Evolutionary conservation across 768 basidiomycete genomes (phyloP), one percentile per base, ranked within the genome.

Genomic region (Mycena vitilis): DNA sequence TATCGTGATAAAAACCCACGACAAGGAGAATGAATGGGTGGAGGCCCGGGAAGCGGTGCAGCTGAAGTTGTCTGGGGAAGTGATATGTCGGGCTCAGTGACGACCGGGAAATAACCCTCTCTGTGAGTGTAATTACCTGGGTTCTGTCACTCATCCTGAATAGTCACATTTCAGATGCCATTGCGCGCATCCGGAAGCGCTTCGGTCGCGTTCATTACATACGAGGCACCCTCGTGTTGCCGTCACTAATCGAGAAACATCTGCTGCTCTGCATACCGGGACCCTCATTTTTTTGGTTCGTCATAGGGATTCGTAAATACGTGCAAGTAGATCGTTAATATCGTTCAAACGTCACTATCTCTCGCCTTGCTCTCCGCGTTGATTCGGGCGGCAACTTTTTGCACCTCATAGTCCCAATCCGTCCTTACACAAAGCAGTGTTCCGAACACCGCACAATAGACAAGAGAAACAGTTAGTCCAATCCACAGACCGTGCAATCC

Each of bases 1-100:
- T 71, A 93, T 94, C 23, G 88, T 99, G 12, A 89, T 99, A 20
- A 86, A 83, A 79, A 95, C 92, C 57, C 84, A 84, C 72, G 85
- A 84, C 73, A 88, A 81, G 80, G 89, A 92, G 76, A 82, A 92
- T 68, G 90, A 92, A 75, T 98, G 94, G 90, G 72, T 98, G 74
- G 97, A 99, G 78, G 96, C 95, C 8, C 85, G 96, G 78, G 96
- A 99, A 79, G 97, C 97, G 7, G 78, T 97, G 75, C 83, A 89
- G 78, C 76, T 95, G 75, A 89, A 88, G 58, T 70, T 96, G 10
- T 83, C 88, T 3, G 97, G 97, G 7, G 97, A 99, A 81, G 89
- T 98, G 9, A 82, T 98, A 22, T 95, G 95, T 78, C 84, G 95
- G 70, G 95, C 93, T 40, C 80, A 82, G 68, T 87, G 77, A 74